Evolutionary conservation across 2,329 filamentous ascomycete species (phyloP).

Genomic region (Whalleya microplaca): DNA sequence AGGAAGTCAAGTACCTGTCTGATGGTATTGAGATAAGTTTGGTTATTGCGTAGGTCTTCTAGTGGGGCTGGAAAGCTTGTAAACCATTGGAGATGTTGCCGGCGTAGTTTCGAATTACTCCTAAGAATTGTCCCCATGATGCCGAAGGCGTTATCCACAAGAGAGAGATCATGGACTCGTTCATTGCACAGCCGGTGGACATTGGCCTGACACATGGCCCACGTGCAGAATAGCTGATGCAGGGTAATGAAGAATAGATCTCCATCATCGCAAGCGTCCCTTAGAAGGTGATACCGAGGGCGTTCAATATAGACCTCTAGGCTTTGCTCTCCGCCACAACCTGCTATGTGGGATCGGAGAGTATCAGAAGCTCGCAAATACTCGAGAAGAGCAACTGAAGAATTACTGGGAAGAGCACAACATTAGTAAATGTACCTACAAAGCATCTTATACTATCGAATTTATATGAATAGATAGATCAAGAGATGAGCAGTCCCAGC

Average conservation of each 20-base stretch:
- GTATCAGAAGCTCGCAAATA: slow-evolving; percentile 10
- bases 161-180: slow-evolving; percentile 17
- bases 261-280: slow-evolving; percentile 54
- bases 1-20: slow-evolving; percentile 49
- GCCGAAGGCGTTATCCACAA: slow-evolving; percentile 40
- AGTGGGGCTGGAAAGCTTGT: slow-evolving; percentile 41
- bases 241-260: slow-evolving; percentile 68
- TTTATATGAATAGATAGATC: no score
- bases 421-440: not conserved
- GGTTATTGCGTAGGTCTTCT: slow-evolving; percentile 8
- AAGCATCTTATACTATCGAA: not conserved
- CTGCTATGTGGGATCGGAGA: slow-evolving; percentile 16
- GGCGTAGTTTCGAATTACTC: slow-evolving; percentile 40
- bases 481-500: no score
- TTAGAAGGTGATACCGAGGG: slow-evolving; percentile 58
- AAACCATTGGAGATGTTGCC: slow-evolving; percentile 39
- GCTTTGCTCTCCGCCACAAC: slow-evolving; percentile 18
- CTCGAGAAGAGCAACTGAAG: slow-evolving; percentile 23
- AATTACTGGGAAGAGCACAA: slow-evolving; percentile 23
- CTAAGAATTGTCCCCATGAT: slow-evolving; percentile 43
- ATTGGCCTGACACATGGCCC: slow-evolving; percentile 44
- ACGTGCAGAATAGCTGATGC: slow-evolving; percentile 68
- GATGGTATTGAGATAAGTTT: slow-evolving; percentile 26
- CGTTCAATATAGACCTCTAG: slow-evolving; percentile 43
- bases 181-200: slow-evolving; percentile 44